Evolutionary conservation across 2,329 filamentous ascomycete species (phyloP), one percentile per base, ranked within the genome.

Genomic region (Fonsecaea erecta): DNA sequence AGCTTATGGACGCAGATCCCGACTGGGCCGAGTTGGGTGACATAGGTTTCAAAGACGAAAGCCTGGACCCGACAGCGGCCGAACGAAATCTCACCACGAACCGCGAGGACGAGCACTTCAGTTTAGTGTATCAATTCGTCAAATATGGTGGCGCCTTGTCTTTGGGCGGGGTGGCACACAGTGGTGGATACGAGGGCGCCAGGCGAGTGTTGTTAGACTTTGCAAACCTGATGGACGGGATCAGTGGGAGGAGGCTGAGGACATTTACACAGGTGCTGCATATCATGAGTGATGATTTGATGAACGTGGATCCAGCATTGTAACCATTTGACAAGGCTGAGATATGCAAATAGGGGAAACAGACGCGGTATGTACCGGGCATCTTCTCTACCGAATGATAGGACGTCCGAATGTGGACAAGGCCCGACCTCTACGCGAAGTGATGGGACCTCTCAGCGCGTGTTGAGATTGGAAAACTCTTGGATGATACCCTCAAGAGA

Each of bases 211-310:
- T 85, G 30, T 73, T 84, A 16, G 82, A 84, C 69, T 85, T 82
- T 71, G 82, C 82, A 2, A 78, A 81, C 48, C 74, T 85, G 14
- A 78, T 85, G 72, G 83, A 84, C 62, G 83, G 83, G 46, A 80
- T 83, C 57, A 82, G 81, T 14, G 79, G 81, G 37, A 83, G 83
- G 81, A 82, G 80, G 67, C 79, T 80, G 51, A 76, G 79, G 62
- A 82, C 82, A 1, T 82, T 83, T 68, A 81, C 79, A 2, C 79
- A 83, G 68, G 82, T 85, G 57, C 71, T 85, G 55, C 81, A 83
- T 68, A 84, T 84, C 30, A 84, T 85, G 83, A 84, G 82, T 70
- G 83, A 85, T 74, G 68, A 70, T 56, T 55, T 70, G 63, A 70
- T 70, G 68, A 68, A 68, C 55, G 63, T 70, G 18, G 68, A 70